Percentiles rank a stretch among this genome's conserved stretches.
Evolutionary conservation across 2,329 filamentous ascomycete species (phyloP).

Genomic region (Fusarium tricinctum): DNA sequence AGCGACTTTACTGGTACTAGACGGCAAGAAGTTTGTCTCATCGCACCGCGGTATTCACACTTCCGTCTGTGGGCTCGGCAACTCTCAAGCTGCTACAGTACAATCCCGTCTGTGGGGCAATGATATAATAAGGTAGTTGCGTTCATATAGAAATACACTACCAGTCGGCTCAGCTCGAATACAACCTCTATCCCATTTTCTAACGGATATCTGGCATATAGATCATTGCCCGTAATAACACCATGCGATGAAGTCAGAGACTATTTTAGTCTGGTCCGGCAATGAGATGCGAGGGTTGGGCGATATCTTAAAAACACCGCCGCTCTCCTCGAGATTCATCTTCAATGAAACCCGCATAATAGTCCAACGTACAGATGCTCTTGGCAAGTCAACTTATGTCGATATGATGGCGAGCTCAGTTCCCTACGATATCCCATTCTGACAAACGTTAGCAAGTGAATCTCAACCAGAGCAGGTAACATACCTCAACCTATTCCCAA

Average conservation of each 20-base stretch:
- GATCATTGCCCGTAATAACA: not conserved
- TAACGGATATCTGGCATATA: not conserved
- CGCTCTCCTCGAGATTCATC: not conserved
- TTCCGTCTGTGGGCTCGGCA: not conserved
- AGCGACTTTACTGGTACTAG: too few species aligned
- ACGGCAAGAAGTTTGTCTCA: not conserved
- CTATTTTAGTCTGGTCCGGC: not conserved
- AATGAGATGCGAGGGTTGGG: not conserved
- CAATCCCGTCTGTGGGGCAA: not conserved
- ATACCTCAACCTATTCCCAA: slow-evolving; percentile 12
- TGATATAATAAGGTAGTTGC: not conserved
- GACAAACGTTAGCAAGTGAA: not conserved
- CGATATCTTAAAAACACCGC: not conserved
- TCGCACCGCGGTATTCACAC: not conserved
- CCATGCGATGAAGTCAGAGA: not conserved
- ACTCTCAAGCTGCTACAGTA: not conserved
- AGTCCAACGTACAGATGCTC: not conserved
- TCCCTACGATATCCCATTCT: not conserved
- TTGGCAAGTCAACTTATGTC: not conserved
- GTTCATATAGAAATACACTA: not conserved
- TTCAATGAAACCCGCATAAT: not conserved
- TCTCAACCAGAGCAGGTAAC: not conserved
- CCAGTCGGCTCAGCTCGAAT: not conserved
- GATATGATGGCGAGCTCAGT: not conserved
- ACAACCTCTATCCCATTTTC: not conserved